Percentiles rank a stretch among this genome's conserved stretches.
These are phyloP conservation scores for Dendrobium chrysotoxum DNA, from an alignment of 106 monocot genomes.

Conservation along the genomic window DNA sequence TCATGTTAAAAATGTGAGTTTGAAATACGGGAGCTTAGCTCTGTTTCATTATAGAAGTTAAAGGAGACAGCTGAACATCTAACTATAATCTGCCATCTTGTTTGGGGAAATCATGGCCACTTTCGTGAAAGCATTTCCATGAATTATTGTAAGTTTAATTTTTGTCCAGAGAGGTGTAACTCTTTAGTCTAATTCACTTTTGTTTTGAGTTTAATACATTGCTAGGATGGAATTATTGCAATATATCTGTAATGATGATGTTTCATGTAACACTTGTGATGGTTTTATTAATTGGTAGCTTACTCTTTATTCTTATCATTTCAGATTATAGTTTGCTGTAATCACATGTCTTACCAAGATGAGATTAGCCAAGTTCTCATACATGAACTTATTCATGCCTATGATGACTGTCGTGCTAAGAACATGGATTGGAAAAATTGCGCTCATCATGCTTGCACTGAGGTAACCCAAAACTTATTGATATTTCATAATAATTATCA, in stretches of 20 bases:
- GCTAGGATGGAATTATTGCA: neutral
- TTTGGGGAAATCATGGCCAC: neutral
- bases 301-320: conserved; percentile 16
- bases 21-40: neutral
- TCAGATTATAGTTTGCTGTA: conserved; percentile 76
- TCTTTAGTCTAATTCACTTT: no score
- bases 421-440: conserved; percentile 87
- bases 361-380: conserved; percentile 84
- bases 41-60: neutral
- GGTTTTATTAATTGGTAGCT: neutral
- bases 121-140: neutral
- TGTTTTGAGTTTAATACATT: neutral
- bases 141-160: neutral
- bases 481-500: neutral
- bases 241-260: neutral
- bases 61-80: no score
- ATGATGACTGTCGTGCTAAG: conserved; percentile 86
- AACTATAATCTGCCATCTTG: no score
- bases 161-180: neutral
- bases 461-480: conserved; percentile 37
- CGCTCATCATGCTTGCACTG: conserved; percentile 96
- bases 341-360: conserved; percentile 76
- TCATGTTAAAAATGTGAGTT: neutral
- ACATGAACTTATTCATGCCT: conserved; percentile 92
- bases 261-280: neutral